Evolutionary conservation across 2,329 filamentous ascomycete species (phyloP).

Genomic region (Fusarium newnesense): DNA sequence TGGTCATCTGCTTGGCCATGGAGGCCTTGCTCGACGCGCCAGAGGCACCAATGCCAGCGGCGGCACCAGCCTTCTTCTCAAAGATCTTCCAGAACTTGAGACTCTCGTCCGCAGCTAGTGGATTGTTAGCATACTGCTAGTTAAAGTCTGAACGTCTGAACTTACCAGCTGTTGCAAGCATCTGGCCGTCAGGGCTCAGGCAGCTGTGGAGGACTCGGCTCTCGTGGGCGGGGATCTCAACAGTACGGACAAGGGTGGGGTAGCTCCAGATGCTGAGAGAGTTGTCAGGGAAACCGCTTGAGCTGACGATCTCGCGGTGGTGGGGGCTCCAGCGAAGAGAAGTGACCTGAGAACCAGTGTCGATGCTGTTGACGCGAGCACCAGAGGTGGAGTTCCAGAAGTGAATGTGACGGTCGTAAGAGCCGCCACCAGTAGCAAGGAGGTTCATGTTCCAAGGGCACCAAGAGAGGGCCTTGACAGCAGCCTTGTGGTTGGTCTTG

Average conservation of each 20-base stretch:
- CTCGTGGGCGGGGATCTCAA: slow-evolving; percentile 98
- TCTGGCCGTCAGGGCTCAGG: slow-evolving; percentile 96
- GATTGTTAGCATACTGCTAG: slow-evolving; percentile 13
- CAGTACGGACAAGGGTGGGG: slow-evolving; percentile 93
- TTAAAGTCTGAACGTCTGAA: slow-evolving; percentile 4
- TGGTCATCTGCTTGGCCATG: slow-evolving; percentile 95
- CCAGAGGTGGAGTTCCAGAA: slow-evolving; percentile 99
- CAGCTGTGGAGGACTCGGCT: slow-evolving; percentile 96
- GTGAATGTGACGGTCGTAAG: slow-evolving; percentile 97
- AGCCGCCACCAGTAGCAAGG: slow-evolving; percentile 93
- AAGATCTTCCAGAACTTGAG: slow-evolving; percentile 99
- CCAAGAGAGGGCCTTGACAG: slow-evolving; percentile 98
- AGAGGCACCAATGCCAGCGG: slow-evolving; percentile 71
- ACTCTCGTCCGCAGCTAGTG: slow-evolving; percentile 86
- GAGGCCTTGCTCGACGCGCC: slow-evolving; percentile 81
- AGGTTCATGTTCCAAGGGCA: slow-evolving; percentile 99
- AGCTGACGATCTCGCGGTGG: slow-evolving; percentile 98
- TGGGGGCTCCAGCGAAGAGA: slow-evolving; percentile 95
- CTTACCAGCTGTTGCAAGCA: slow-evolving; percentile 90
- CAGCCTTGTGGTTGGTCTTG: slow-evolving; percentile 99
- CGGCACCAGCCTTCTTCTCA: slow-evolving; percentile 91
- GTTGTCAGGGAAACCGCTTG: slow-evolving; percentile 98
- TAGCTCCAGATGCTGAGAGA: slow-evolving; percentile 99
- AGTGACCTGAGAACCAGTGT: slow-evolving; percentile 97
- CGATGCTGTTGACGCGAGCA: slow-evolving; percentile 98